Conservation (phyloP, 305 asterid species). For the Fraxinus ornus region DNA sequence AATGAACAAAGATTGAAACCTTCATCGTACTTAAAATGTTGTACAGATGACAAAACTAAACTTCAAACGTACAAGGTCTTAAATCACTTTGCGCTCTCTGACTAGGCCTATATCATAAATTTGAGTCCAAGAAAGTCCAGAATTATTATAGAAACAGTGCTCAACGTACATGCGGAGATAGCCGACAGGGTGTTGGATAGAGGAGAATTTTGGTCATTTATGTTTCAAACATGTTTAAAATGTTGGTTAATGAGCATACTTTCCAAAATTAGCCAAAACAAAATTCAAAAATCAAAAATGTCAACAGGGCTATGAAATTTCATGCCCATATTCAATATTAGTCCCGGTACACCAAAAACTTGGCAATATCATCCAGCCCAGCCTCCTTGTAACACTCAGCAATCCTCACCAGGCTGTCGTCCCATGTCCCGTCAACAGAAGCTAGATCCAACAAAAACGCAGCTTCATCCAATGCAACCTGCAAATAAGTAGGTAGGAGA, state of each 20-base stretch:
- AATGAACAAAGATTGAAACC: not conserved
- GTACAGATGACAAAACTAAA: not conserved
- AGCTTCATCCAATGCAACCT: constrained; percentile 92
- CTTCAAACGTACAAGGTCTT: not conserved
- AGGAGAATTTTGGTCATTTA: not conserved
- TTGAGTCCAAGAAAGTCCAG: not conserved
- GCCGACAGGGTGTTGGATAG: not conserved
- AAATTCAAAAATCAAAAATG: not conserved
- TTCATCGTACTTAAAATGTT: not conserved
- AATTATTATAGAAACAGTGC: not conserved
- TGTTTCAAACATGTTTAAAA: not conserved
- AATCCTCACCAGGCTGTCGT: constrained; percentile 55
- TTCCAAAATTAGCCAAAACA: not conserved
- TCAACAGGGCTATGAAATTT: not conserved
- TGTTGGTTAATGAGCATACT: not conserved
- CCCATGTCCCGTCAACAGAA: constrained; percentile 91
- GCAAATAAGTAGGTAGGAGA: constrained; percentile 22
- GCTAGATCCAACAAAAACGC: constrained; percentile 94
- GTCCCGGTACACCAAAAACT: constrained; percentile 68
- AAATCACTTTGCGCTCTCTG: not conserved
- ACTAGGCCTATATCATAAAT: no score
- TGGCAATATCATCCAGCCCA: constrained; percentile 71
- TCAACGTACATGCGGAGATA: not conserved
- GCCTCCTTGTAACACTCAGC: constrained; percentile 78
- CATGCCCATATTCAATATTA: constrained; percentile 16